These are phyloP conservation scores for Centella asiatica DNA, from an alignment of 129 eudicot genomes.

Conservation along the genomic window DNA sequence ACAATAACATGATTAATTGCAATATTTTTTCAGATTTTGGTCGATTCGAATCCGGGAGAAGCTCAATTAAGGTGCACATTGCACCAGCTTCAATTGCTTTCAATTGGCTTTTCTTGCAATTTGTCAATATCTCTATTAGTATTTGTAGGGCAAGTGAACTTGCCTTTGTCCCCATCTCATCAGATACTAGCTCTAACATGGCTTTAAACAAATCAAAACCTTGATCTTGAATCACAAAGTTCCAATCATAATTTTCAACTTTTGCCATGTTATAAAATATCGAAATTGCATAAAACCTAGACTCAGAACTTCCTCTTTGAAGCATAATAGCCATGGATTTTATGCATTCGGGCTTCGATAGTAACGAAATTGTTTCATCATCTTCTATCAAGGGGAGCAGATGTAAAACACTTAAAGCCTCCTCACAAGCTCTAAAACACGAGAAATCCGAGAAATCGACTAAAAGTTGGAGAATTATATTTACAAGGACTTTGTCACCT, in stretches of 20 bases:
- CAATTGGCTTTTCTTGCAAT: slow-evolving; percentile 50
- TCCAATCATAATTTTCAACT: slow-evolving; percentile 38
- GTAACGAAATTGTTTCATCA: slow-evolving; percentile 30
- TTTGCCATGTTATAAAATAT: slow-evolving; percentile 40
- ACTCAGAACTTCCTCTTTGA: slow-evolving; percentile 62
- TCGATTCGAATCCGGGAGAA: slow-evolving; percentile 60
- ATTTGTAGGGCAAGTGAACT: slow-evolving; percentile 59
- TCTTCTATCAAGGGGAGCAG: slow-evolving; percentile 30
- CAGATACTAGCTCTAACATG: slow-evolving; percentile 58
- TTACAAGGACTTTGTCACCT: slow-evolving; percentile 54
- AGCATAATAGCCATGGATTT: slow-evolving; percentile 56
- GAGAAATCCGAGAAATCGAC: slow-evolving; percentile 56
- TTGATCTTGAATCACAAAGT: slow-evolving; percentile 38
- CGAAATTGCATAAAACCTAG: slow-evolving; percentile 52
- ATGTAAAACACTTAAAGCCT: slow-evolving; percentile 55
- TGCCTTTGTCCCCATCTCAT: slow-evolving; percentile 50
- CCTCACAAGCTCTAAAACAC: slow-evolving; percentile 69
- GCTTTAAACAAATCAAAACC: slow-evolving; percentile 67
- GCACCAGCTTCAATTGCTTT: slow-evolving; percentile 83
- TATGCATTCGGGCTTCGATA: slow-evolving; percentile 51
- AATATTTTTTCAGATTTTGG: slow-evolving; percentile 57
- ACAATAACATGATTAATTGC: slow-evolving; percentile 42
- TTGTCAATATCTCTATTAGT: slow-evolving; percentile 36
- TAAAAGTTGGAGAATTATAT: slow-evolving; percentile 42
- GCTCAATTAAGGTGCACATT: slow-evolving; percentile 61